These are phyloP conservation scores for Penicillium tannophilum DNA, from an alignment of 495 filamentous ascomycete genomes.

Conservation along the genomic window DNA sequence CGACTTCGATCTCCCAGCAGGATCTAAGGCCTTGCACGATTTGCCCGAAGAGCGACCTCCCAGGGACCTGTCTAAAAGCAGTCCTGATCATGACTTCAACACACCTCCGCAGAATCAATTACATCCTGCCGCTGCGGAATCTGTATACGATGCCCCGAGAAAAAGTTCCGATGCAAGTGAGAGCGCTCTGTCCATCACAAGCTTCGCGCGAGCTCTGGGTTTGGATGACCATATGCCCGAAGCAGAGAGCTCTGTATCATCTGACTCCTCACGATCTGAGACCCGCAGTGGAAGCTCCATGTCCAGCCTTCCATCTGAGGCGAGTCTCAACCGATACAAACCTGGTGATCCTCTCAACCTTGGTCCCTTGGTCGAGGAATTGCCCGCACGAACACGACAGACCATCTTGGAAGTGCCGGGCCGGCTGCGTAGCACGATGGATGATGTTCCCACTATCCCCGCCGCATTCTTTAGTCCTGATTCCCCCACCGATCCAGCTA, in stretches of 20 bases:
- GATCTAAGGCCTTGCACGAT: conserved; percentile 23
- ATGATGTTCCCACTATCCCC: conserved; percentile 39
- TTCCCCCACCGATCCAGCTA: conserved; percentile 63
- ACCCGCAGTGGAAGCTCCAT: conserved; percentile 69
- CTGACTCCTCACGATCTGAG: conserved; percentile 65
- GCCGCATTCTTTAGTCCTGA: conserved; percentile 45
- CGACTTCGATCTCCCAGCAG: conserved; percentile 30
- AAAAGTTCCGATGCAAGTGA: conserved; percentile 40
- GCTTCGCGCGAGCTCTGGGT: conserved; percentile 44
- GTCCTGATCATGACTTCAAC: conserved; percentile 10
- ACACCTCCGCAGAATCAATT: conserved; percentile 18
- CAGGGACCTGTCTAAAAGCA: conserved; percentile 5
- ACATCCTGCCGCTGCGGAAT: conserved; percentile 19
- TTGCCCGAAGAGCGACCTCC: conserved; percentile 19
- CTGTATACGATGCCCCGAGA: conserved; percentile 13
- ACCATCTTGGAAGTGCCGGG: conserved; percentile 22
- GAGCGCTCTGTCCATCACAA: conserved; percentile 37
- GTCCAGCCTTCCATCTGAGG: conserved; percentile 58
- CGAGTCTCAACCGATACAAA: conserved; percentile 35
- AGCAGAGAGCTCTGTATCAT: conserved; percentile 69
- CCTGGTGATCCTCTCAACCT: conserved; percentile 37
- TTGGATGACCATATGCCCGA: conserved; percentile 43
- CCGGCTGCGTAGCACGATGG: conserved; percentile 28
- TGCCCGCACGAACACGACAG: conserved; percentile 25
- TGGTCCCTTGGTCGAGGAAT: conserved; percentile 40